A percentile compares a stretch with the other conserved stretches of the same genome.
Evolutionary conservation across 208 protist species (phyloP).

Genomic region (Vickermania spadyakhi): DNA sequence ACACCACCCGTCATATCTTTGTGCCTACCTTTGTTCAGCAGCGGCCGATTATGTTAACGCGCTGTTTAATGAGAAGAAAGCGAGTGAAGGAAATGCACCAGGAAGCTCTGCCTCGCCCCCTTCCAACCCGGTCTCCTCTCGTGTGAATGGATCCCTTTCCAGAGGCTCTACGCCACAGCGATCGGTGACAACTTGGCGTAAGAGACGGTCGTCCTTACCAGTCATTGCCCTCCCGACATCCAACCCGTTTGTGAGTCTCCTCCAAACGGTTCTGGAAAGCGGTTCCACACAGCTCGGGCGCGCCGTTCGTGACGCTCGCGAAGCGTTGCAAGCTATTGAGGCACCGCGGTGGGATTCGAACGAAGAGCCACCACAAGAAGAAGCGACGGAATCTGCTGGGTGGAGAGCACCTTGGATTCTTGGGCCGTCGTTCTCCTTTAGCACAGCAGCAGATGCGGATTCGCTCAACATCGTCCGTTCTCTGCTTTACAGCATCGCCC

Average conservation of each 20-base stretch:
- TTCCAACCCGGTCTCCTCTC: too few species aligned
- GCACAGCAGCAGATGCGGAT: slow-evolving; percentile 19
- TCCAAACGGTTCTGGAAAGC: neutral
- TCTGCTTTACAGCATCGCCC: slow-evolving; percentile 29
- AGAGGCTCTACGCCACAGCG: too few species aligned
- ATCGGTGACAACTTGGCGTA: too few species aligned
- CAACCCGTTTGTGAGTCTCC: neutral
- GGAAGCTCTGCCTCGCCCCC: too few species aligned
- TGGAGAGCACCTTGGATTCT: slow-evolving; percentile 36
- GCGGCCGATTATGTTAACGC: slow-evolving; percentile 1
- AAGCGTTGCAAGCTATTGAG: neutral
- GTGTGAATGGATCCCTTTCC: too few species aligned
- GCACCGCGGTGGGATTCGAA: neutral
- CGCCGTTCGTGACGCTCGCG: neutral
- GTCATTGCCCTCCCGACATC: neutral
- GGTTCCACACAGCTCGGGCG: neutral
- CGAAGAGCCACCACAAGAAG: neutral
- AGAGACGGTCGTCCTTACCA: too few species aligned
- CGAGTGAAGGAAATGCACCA: too few species aligned
- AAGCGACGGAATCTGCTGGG: too few species aligned
- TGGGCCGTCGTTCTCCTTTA: slow-evolving; percentile 35
- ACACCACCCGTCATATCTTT: neutral
- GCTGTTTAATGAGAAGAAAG: neutral
- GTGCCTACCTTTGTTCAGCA: neutral
- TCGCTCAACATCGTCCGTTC: slow-evolving; percentile 41